Evolutionary conservation across 1,139 yeast species (phyloP).

Genomic region (Nakaseomyces kungkrabaensis): DNA sequence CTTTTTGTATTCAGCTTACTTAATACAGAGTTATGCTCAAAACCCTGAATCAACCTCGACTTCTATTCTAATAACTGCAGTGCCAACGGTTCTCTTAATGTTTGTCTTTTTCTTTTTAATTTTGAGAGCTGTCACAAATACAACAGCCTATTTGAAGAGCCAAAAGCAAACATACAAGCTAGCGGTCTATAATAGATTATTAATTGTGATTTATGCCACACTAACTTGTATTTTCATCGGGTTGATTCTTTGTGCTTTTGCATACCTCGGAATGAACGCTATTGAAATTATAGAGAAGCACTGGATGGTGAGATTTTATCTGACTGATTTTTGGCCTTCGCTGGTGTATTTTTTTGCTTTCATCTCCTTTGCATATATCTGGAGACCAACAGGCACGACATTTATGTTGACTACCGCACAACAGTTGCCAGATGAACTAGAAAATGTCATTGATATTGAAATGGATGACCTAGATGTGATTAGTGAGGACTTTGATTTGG

Average conservation of each 20-base stretch:
- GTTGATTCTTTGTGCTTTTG: conserved; percentile 55
- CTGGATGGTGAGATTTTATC: conserved; percentile 84
- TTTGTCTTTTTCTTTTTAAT: conserved; percentile 64
- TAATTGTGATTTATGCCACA: conserved; percentile 62
- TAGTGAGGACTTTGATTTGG: background rate
- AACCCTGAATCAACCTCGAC: conserved; percentile 36
- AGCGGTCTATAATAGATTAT: conserved; percentile 66
- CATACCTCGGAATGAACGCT: conserved; percentile 61
- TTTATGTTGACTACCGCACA: conserved; percentile 87
- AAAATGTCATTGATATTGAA: conserved; percentile 60
- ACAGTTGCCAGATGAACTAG: conserved; percentile 73
- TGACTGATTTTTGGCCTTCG: conserved; percentile 89
- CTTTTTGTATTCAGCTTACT: conserved; percentile 52
- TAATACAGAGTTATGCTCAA: conserved; percentile 53
- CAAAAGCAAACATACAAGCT: conserved; percentile 87
- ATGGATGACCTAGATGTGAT: conserved; percentile 55
- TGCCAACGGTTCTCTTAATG: conserved; percentile 64
- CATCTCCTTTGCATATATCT: conserved; percentile 71
- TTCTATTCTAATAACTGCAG: conserved; percentile 35
- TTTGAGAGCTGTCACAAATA: conserved; percentile 56
- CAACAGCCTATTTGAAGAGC: conserved; percentile 60
- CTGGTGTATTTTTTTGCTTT: conserved; percentile 74
- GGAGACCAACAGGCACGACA: conserved; percentile 95
- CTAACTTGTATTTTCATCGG: conserved; percentile 49
- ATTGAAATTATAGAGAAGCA: conserved; percentile 73